These are phyloP conservation scores for Kwoniella shandongensis DNA, from an alignment of 768 basidiomycete species.

Conservation along the genomic window DNA sequence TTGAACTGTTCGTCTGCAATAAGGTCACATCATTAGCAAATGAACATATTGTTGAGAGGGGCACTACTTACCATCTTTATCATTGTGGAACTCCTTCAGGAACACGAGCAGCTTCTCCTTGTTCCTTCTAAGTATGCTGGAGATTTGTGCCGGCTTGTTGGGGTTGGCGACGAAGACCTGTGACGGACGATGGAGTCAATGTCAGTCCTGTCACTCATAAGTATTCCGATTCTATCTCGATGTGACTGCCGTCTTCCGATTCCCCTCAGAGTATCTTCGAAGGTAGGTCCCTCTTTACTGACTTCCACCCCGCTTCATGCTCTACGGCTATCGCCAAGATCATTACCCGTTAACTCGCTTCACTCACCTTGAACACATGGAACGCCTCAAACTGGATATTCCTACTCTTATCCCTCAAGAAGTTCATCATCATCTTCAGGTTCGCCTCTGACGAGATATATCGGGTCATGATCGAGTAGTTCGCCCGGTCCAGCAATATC, in stretches of 20 bases:
- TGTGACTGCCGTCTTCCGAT: not conserved
- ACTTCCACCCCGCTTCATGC: too few relatives aligned
- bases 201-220: not conserved
- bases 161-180: slow-evolving; percentile 99
- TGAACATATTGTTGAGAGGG: slow-evolving; percentile 9
- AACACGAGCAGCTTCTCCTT: slow-evolving; percentile 89
- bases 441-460: slow-evolving; percentile 95
- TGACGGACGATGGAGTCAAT: not conserved
- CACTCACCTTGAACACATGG: slow-evolving; percentile 95
- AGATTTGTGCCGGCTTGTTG: slow-evolving; percentile 96
- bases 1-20: slow-evolving; percentile 87
- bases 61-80: slow-evolving; percentile 73
- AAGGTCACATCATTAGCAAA: slow-evolving; percentile 4
- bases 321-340: too few relatives aligned
- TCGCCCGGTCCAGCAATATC: slow-evolving; percentile 93
- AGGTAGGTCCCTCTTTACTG: too few relatives aligned
- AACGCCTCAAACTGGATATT: slow-evolving; percentile 99
- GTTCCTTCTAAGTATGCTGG: slow-evolving; percentile 83
- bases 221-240: not conserved
- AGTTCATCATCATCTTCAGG: slow-evolving; percentile 99
- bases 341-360: too few relatives aligned
- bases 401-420: slow-evolving; percentile 95
- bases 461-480: slow-evolving; percentile 97
- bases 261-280: too few relatives aligned
- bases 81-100: slow-evolving; percentile 92